These are phyloP conservation scores for Candida sakaeoensis DNA, from an alignment of 805 yeast species.

Conservation along the genomic window DNA sequence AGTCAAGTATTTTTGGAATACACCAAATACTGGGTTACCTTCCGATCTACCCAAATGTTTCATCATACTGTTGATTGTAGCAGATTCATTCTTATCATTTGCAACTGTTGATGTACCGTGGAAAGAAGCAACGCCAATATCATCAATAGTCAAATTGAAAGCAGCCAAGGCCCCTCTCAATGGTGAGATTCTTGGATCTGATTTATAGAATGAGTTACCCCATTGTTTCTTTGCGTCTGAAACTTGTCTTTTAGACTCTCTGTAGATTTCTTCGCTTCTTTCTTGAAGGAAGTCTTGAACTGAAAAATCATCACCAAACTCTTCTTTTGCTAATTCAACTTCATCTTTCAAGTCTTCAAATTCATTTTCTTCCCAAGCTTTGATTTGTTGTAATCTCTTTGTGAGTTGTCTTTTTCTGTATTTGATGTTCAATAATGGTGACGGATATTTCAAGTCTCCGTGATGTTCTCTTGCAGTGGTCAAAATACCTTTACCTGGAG, in stretches of 20 bases:
- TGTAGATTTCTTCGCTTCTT: constrained; percentile 80
- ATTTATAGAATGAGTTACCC: constrained; percentile 91
- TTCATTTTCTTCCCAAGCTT: constrained; percentile 83
- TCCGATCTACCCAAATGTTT: constrained; percentile 91
- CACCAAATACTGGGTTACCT: constrained; percentile 97
- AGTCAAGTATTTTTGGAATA: constrained; percentile 97
- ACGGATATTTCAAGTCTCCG: constrained; percentile 70
- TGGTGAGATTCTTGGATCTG: constrained; percentile 94
- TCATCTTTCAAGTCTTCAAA: constrained; percentile 66
- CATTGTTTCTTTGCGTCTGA: constrained; percentile 87
- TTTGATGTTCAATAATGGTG: constrained; percentile 80
- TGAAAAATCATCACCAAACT: constrained; percentile 47
- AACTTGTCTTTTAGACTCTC: constrained; percentile 81
- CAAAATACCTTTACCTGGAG: constrained; percentile 99
- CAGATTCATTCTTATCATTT: constrained; percentile 96
- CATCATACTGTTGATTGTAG: constrained; percentile 89
- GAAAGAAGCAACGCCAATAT: constrained; percentile 94
- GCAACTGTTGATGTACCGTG: constrained; percentile 99
- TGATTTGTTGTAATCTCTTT: constrained; percentile 72
- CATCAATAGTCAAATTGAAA: constrained; percentile 89
- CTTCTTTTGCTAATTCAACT: constrained; percentile 52
- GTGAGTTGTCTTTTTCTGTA: constrained; percentile 92
- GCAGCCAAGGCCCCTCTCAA: constrained; percentile 95
- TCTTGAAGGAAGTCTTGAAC: constrained; percentile 59
- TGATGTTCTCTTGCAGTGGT: constrained; percentile 96